Evolutionary conservation across 208 protist species (phyloP), one percentile per base, ranked within the genome.

Genomic region (Wallacemonas sp.): DNA sequence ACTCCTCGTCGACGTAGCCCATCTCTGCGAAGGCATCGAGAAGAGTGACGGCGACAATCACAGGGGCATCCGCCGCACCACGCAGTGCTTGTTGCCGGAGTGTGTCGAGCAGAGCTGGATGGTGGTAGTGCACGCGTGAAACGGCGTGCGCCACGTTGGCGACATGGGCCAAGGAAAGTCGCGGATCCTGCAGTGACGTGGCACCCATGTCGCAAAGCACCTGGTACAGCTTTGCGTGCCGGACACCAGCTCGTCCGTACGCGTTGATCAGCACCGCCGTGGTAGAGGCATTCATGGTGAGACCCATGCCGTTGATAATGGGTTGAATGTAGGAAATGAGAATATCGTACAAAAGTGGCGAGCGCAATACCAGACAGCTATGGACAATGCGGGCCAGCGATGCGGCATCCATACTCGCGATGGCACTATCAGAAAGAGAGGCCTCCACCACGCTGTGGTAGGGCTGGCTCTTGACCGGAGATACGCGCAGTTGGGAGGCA

Each of bases 61-160:
- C 82, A 2, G 78, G 62, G 3, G 80, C 86, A 41, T 81, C 72
- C 12, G 45, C 58, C 15, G 59, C 51, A 45, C 82, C 76, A 33
- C 80, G 69, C 22, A 93, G 56, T 4, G 86, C 88, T 63, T 92
- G 86, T 60, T 91, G 81, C 21, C 84, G 81, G 38, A 96, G 72
- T 30, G 88, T 81, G 24, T 83, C 65, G 63, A 94, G 82, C 55
- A 96, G 80, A 31, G 79, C 65, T 31, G 54, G 69, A 72, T 96
- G 80, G 33, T 71, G 64, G 75, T 75, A 90, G 33, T 75, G 75
- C 33, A 93, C 88, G 22, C 86, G 84, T 15, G 88, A 83, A 26
- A 96, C 77, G 19, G 91, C 91, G 63, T 94, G 82, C 2, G 79
- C 79, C 11, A 94, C 88, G 66, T 96, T 96, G 6, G 91, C 86